These are phyloP conservation scores for Cladophialophora yegresii DNA, from an alignment of 2,329 filamentous ascomycete species.

Conservation along the genomic window DNA sequence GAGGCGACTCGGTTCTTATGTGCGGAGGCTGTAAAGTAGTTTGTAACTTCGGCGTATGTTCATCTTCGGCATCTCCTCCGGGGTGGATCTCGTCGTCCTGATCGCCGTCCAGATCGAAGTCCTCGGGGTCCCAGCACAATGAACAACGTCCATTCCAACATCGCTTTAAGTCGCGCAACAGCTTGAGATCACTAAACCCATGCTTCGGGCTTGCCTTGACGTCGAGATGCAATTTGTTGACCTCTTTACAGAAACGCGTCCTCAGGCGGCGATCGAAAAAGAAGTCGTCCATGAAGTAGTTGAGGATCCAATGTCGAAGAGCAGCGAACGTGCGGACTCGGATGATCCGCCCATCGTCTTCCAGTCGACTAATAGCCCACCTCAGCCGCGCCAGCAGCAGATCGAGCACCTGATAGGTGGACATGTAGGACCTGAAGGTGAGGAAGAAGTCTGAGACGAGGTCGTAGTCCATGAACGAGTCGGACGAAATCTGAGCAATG, in stretches of 20 bases:
- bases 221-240: slow-evolving; percentile 65
- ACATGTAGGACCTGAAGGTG: slow-evolving; percentile 86
- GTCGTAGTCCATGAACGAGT: slow-evolving; percentile 94
- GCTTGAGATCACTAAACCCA: slow-evolving; percentile 72
- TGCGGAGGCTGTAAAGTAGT: slow-evolving; percentile 1
- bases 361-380: slow-evolving; percentile 79
- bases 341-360: slow-evolving; percentile 90
- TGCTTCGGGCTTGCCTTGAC: slow-evolving; percentile 55
- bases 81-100: slow-evolving; percentile 70
- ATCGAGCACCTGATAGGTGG: slow-evolving; percentile 71
- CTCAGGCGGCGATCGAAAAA: slow-evolving; percentile 73
- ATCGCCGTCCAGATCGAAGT: slow-evolving; percentile 63
- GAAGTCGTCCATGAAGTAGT: slow-evolving; percentile 97
- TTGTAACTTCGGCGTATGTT: slow-evolving; percentile 31
- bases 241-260: slow-evolving; percentile 72
- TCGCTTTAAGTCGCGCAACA: slow-evolving; percentile 90
- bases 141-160: slow-evolving; percentile 93
- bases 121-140: slow-evolving; percentile 79
- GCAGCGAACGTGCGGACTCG: slow-evolving; percentile 94
- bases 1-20: slow-evolving; percentile 11
- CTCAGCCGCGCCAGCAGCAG: slow-evolving; percentile 81
- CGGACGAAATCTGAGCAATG: slow-evolving; percentile 94
- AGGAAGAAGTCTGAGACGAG: slow-evolving; percentile 97
- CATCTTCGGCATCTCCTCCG: slow-evolving; percentile 67
- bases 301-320: slow-evolving; percentile 93